Percentiles rank a stretch among this genome's conserved stretches.
Conservation (phyloP, 208 protist genomes). For the Crithidia brevicula region DNA sequence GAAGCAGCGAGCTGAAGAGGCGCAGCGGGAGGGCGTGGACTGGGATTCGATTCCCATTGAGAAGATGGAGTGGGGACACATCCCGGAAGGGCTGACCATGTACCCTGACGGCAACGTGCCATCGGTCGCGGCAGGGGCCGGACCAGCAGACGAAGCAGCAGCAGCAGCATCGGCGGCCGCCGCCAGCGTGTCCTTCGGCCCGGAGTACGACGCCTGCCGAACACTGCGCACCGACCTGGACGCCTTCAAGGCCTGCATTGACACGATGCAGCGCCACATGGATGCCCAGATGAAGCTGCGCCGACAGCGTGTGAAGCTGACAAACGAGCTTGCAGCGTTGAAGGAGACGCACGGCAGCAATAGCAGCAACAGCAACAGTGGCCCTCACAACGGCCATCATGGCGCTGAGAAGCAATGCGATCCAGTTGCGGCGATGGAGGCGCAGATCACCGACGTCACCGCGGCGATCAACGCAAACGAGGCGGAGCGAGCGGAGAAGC, state of each 20-base stretch:
- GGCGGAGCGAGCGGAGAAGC: constrained; percentile 22
- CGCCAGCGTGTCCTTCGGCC: constrained; percentile 35
- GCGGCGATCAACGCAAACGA: constrained; percentile 40
- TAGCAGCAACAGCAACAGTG: no score
- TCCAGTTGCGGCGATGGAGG: constrained; percentile 12
- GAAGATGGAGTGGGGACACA: constrained; percentile 78
- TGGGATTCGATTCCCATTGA: constrained; percentile 43
- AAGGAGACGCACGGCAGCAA: constrained; percentile 6
- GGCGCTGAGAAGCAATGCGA: constrained; percentile 5
- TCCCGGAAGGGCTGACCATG: constrained; percentile 80
- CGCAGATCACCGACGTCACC: constrained; percentile 31
- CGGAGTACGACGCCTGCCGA: constrained; percentile 42
- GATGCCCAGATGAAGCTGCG: constrained; percentile 62
- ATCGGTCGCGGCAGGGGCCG: not conserved
- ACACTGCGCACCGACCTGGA: constrained; percentile 60
- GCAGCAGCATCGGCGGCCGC: not conserved
- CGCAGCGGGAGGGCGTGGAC: constrained; percentile 16
- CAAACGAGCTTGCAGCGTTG: constrained; percentile 23
- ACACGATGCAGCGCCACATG: constrained; percentile 65
- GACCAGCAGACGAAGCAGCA: not conserved
- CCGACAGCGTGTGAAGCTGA: constrained; percentile 45
- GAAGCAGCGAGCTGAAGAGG: constrained; percentile 6
- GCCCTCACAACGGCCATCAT: no score
- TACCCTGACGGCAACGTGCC: constrained; percentile 55
- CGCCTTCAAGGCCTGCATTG: constrained; percentile 73